Percentiles rank a stretch among this genome's conserved stretches.
phyloP scores from a whole-genome alignment of 768 basidiomycete genomes.

The Tricholoma matsutake region DNA sequence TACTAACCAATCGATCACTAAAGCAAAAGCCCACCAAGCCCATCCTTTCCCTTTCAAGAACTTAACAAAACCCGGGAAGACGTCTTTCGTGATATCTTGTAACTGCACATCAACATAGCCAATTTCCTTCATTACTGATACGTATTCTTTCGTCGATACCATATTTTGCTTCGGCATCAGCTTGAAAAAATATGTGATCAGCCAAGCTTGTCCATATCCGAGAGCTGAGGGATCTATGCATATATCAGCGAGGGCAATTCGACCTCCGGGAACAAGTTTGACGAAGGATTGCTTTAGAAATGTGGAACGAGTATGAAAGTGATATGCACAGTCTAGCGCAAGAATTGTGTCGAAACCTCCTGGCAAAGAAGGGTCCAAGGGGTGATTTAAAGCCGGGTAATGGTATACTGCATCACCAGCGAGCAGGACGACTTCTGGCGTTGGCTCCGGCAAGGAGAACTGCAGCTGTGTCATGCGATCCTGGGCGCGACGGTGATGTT shows the following conservation, averaged over 20 bases:
- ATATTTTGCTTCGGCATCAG: constrained; percentile 51
- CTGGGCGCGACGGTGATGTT: constrained; percentile 46
- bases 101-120: constrained; percentile 53
- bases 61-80: constrained; percentile 53
- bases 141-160: constrained; percentile 44
- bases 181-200: constrained; percentile 30
- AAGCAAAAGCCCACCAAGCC: constrained; percentile 44
- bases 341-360: constrained; percentile 46
- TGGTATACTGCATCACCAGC: constrained; percentile 51
- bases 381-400: constrained; percentile 32
- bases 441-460: constrained; percentile 9
- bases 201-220: constrained; percentile 19
- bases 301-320: constrained; percentile 49
- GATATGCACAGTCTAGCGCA: constrained; percentile 69
- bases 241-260: constrained; percentile 60
- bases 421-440: constrained; percentile 37
- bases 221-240: constrained; percentile 39
- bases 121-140: constrained; percentile 38
- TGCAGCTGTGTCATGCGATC: constrained; percentile 36
- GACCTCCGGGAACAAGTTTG: constrained; percentile 47
- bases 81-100: constrained; percentile 54
- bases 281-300: constrained; percentile 52
- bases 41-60: constrained; percentile 46
- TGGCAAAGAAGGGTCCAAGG: constrained; percentile 36
- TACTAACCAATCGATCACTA: constrained; percentile 33